Percentiles rank a stretch among this genome's conserved stretches.
phyloP scores from a whole-genome alignment of 192 early-diverging fungal species.

The Gamsiella multidivaricata region DNA sequence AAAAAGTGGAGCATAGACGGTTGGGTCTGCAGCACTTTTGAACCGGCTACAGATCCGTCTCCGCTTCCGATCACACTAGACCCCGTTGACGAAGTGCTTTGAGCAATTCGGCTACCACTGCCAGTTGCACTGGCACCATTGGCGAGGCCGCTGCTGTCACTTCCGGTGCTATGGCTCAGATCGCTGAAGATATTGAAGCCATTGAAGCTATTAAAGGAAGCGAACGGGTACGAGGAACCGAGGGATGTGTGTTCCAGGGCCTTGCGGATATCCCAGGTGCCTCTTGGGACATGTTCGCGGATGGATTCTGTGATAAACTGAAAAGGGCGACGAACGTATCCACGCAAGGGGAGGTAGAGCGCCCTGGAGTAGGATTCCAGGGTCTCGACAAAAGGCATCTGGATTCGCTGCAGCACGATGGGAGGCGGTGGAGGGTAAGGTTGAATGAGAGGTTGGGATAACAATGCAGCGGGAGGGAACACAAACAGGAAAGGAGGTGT shows the following conservation, averaged over 20 bases:
- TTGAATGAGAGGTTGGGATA: background rate
- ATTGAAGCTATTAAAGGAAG: constrained; percentile 8
- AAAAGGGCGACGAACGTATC: constrained; percentile 47
- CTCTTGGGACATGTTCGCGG: constrained; percentile 36
- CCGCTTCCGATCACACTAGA: background rate
- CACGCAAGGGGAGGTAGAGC: constrained; percentile 50
- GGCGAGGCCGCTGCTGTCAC: background rate
- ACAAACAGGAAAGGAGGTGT: no score
- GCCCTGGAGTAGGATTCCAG: constrained; percentile 57
- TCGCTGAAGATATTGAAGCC: background rate
- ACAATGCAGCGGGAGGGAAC: no score
- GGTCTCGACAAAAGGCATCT: constrained; percentile 56
- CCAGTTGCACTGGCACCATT: background rate
- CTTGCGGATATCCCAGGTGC: constrained; percentile 27
- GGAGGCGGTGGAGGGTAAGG: background rate
- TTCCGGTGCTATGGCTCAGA: background rate
- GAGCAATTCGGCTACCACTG: background rate
- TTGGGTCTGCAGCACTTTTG: constrained; percentile 23
- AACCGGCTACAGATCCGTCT: background rate
- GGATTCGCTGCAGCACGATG: constrained; percentile 54
- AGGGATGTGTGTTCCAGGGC: constrained; percentile 31
- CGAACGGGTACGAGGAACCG: constrained; percentile 7
- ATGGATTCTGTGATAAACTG: constrained; percentile 46
- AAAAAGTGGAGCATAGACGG: constrained; percentile 54
- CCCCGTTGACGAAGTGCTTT: no score